Evolutionary conservation across 176 grass and related monocot genomes (phyloP).

Genomic region (Oryza longistaminata): DNA sequence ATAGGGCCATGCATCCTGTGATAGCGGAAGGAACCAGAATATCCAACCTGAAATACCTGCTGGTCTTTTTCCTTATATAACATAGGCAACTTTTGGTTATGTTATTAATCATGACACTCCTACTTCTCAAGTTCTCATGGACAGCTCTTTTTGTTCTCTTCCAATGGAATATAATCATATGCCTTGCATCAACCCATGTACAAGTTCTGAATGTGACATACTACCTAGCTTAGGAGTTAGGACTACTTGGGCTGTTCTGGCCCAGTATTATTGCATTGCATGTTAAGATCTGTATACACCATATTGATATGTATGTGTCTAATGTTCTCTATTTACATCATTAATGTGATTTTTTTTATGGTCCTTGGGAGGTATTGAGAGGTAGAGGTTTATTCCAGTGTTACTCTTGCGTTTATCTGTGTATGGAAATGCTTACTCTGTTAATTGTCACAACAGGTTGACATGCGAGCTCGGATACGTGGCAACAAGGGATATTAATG

Average conservation of each 20-base stretch:
- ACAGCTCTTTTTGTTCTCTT: slow-evolving; percentile 14
- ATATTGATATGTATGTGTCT: not conserved
- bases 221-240: slow-evolving; percentile 26
- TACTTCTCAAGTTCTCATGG: not conserved
- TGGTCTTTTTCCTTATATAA: not conserved
- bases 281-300: not conserved
- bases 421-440: slow-evolving; percentile 19
- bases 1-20: not conserved
- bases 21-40: not conserved
- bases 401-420: not conserved
- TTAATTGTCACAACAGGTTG: slow-evolving; percentile 67
- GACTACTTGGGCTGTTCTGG: slow-evolving; percentile 17
- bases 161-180: not conserved
- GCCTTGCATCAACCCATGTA: not conserved
- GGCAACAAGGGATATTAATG: slow-evolving; percentile 91
- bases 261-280: slow-evolving; percentile 15
- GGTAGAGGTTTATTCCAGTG: not conserved
- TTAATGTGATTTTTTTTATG: not conserved
- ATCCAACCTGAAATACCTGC: not conserved
- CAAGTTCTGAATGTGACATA: slow-evolving; percentile 33
- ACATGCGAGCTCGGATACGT: slow-evolving; percentile 95
- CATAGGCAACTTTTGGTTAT: not conserved
- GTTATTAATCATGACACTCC: not conserved
- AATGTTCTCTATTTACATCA: not conserved
- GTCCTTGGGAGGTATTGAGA: not conserved